Conservation (phyloP, 2,329 filamentous ascomycete genomes). For the Claviceps spartinae region DNA sequence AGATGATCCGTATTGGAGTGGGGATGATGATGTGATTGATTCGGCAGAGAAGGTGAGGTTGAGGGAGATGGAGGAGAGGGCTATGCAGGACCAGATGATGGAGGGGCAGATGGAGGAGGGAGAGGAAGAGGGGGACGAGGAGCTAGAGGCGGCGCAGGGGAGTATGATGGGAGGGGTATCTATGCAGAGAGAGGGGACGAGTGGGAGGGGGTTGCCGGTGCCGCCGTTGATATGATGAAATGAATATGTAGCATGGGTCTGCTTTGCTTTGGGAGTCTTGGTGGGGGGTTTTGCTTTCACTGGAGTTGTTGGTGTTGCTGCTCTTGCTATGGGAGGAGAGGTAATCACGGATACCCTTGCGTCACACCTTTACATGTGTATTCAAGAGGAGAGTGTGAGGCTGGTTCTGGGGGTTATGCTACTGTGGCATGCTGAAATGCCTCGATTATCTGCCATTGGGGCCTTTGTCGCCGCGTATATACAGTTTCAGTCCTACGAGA, state of each 20-base stretch:
- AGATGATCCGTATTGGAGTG: constrained; percentile 48
- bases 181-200: constrained; percentile 25
- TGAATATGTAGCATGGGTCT: background rate
- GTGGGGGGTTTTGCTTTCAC: background rate
- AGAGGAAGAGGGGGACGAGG: constrained; percentile 19
- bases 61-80: constrained; percentile 33
- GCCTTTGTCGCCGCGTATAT: too few relatives aligned
- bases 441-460: too few relatives aligned
- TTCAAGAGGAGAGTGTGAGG: background rate
- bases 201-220: constrained; percentile 13
- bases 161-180: constrained; percentile 23
- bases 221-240: constrained; percentile 14
- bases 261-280: background rate
- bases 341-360: background rate
- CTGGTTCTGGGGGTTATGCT: background rate
- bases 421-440: background rate
- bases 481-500: too few relatives aligned
- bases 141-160: constrained; percentile 7
- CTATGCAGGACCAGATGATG: constrained; percentile 24
- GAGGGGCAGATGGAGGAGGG: constrained; percentile 20
- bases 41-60: constrained; percentile 44
- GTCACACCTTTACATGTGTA: background rate
- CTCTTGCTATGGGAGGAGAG: background rate
- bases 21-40: constrained; percentile 52
- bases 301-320: background rate